Percentiles rank a stretch among this genome's conserved stretches.
Evolutionary conservation across 1,284 basidiomycete genomes (phyloP).

Genomic region (Moniliophthora roreri): DNA sequence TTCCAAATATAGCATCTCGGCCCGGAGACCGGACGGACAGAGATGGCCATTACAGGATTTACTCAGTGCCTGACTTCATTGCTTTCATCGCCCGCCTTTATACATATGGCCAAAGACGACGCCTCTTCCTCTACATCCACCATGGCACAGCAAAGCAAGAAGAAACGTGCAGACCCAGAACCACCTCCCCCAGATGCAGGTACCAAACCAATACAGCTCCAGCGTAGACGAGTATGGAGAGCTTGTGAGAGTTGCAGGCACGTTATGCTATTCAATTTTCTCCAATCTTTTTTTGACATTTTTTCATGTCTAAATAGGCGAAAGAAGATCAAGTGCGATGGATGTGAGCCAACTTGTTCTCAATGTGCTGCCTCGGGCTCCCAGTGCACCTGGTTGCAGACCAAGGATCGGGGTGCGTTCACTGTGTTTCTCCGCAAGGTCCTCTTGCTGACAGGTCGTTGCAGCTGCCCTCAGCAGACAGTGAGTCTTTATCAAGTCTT

Average conservation of each 20-base stretch:
- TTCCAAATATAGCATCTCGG: no score
- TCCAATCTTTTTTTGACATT: conserved; percentile 13
- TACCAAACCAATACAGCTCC: conserved; percentile 70
- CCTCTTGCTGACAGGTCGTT: not conserved
- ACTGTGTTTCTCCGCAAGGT: not conserved
- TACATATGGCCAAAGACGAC: conserved; percentile 48
- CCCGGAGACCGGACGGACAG: no score
- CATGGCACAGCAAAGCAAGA: conserved; percentile 61
- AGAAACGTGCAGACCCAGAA: conserved; percentile 69
- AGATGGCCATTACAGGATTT: no score
- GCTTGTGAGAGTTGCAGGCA: conserved; percentile 85
- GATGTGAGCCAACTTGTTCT: conserved; percentile 79
- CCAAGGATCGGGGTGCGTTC: conserved; percentile 60
- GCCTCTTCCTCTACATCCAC: conserved; percentile 47
- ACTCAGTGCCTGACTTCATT: conserved; percentile 19
- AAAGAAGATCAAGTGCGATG: conserved; percentile 90
- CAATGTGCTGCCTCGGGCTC: conserved; percentile 73
- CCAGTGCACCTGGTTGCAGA: conserved; percentile 82
- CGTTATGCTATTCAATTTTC: conserved; percentile 28
- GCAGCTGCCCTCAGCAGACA: conserved; percentile 77
- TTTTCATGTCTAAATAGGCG: conserved; percentile 45
- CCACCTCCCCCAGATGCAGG: conserved; percentile 49
- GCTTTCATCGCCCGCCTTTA: conserved; percentile 21
- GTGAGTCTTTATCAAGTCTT: conserved; percentile 43
- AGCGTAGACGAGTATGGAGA: conserved; percentile 75